Evolutionary conservation across 2,329 filamentous ascomycete genomes (phyloP).

Genomic region (Paecilomyces dactylethromorphus): DNA sequence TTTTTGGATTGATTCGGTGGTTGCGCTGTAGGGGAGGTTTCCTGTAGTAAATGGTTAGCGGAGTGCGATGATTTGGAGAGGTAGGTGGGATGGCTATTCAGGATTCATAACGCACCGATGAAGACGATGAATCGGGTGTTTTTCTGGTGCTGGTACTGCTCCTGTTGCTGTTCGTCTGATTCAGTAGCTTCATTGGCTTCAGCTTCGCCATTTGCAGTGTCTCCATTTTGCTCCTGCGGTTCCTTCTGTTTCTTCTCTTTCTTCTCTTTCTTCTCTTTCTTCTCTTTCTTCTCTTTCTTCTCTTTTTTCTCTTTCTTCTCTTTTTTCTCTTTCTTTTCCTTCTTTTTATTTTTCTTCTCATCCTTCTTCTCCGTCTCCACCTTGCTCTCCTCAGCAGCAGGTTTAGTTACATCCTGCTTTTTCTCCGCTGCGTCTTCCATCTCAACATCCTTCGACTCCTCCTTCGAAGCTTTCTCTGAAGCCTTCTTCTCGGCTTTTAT

Average conservation of each 20-base stretch:
- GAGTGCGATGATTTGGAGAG: slow-evolving; percentile 6
- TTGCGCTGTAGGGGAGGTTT: slow-evolving; percentile 84
- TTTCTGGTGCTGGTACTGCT: slow-evolving; percentile 17
- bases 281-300: slow-evolving; percentile 22
- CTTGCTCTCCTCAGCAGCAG: no score
- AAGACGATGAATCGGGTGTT: slow-evolving; percentile 68
- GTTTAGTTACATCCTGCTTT: slow-evolving; percentile 1
- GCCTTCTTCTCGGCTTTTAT: slow-evolving; percentile 3
- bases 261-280: slow-evolving; percentile 17
- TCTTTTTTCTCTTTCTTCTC: background rate
- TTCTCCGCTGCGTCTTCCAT: slow-evolving; percentile 14
- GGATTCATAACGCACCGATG: slow-evolving; percentile 49
- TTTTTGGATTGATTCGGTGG: slow-evolving; percentile 57
- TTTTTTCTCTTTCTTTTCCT: slow-evolving; percentile 19
- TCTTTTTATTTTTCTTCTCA: slow-evolving; percentile 18
- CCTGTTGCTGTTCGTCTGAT: slow-evolving; percentile 9
- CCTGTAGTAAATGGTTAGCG: slow-evolving; percentile 41
- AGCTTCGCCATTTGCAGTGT: slow-evolving; percentile 7
- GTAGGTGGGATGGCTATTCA: background rate
- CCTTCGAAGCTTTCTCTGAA: slow-evolving; percentile 7
- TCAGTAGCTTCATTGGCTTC: slow-evolving; percentile 6
- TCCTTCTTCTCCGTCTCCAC: slow-evolving; percentile 13
- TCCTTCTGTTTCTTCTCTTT: slow-evolving; percentile 18
- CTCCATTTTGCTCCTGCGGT: slow-evolving; percentile 10
- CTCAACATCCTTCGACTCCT: slow-evolving; percentile 11